Percentiles rank a stretch among this genome's conserved stretches.
Evolutionary conservation across 768 basidiomycete species (phyloP).

Genomic region (Naganishia randhawae): DNA sequence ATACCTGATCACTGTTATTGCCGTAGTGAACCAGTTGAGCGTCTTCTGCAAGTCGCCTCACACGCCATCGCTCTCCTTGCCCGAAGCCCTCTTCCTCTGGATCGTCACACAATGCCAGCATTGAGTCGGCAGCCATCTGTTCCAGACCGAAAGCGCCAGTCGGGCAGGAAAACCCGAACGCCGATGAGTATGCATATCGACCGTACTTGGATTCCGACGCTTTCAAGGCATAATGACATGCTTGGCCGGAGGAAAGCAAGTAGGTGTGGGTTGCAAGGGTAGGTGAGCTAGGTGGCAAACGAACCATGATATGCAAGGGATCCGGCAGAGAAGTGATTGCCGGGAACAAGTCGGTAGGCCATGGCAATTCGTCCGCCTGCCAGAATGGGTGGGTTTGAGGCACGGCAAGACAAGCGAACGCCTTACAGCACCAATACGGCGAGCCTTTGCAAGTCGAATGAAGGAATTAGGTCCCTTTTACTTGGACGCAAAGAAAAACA

Average conservation of each 20-base stretch:
- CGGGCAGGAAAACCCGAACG: conserved; percentile 72
- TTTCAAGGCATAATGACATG: conserved; percentile 73
- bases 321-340: conserved; percentile 59
- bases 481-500: neutral
- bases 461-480: neutral
- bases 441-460: conserved; percentile 58
- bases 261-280: conserved; percentile 58
- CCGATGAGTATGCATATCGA: conserved; percentile 70
- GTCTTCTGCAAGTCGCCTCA: conserved; percentile 62
- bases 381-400: conserved; percentile 70
- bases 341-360: conserved; percentile 56
- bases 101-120: conserved; percentile 68
- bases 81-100: conserved; percentile 41
- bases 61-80: conserved; percentile 68
- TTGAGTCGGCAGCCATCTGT: conserved; percentile 67
- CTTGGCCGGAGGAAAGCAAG: conserved; percentile 71
- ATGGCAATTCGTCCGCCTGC: conserved; percentile 64
- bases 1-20: conserved; percentile 52
- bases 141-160: conserved; percentile 66
- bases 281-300: conserved; percentile 44
- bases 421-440: conserved; percentile 78
- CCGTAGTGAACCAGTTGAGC: conserved; percentile 50
- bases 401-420: conserved; percentile 65
- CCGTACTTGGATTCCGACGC: conserved; percentile 76
- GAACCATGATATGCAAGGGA: conserved; percentile 66